phyloP scores from a whole-genome alignment of 441 rosid species.

The Jatropha podagrica region DNA sequence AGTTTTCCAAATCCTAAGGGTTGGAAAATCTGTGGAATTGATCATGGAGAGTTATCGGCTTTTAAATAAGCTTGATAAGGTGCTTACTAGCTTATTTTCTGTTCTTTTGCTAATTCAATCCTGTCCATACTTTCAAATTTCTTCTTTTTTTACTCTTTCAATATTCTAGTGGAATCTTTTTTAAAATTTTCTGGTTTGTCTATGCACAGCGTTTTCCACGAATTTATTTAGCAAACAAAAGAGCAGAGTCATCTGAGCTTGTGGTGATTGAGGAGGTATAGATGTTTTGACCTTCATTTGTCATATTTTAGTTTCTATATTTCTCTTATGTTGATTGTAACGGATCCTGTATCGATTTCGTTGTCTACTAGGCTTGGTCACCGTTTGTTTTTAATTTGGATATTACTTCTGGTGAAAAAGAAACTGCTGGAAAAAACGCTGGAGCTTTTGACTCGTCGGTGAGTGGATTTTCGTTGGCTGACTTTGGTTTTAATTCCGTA shows the following conservation, averaged over 20 bases:
- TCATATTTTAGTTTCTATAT: neutral
- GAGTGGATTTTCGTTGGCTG: slow-evolving; percentile 25
- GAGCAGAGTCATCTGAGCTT: slow-evolving; percentile 26
- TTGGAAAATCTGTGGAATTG: slow-evolving; percentile 60
- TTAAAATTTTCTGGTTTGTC: neutral
- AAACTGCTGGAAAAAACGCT: slow-evolving; percentile 34
- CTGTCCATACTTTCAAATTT: neutral
- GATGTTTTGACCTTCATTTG: neutral
- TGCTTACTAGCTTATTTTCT: slow-evolving; percentile 23
- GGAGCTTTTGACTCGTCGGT: slow-evolving; percentile 40
- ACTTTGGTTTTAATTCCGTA: neutral
- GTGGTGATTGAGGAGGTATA: slow-evolving; percentile 57
- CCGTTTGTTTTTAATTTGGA: slow-evolving; percentile 58
- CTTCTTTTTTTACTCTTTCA: neutral
- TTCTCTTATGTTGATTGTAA: neutral
- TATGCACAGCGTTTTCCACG: slow-evolving; percentile 57
- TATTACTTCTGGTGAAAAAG: slow-evolving; percentile 35
- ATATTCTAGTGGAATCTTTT: neutral
- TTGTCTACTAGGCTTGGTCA: slow-evolving; percentile 59
- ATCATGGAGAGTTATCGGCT: slow-evolving; percentile 71
- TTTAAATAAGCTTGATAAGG: slow-evolving; percentile 65
- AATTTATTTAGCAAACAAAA: slow-evolving; percentile 31
- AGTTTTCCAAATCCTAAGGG: slow-evolving; percentile 60
- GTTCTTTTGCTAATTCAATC: neutral
- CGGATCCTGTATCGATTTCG: slow-evolving; percentile 13